Percentiles rank a stretch among this genome's conserved stretches.
phyloP scores from a whole-genome alignment of 306 rosid genomes.

The Rosa persica region DNA sequence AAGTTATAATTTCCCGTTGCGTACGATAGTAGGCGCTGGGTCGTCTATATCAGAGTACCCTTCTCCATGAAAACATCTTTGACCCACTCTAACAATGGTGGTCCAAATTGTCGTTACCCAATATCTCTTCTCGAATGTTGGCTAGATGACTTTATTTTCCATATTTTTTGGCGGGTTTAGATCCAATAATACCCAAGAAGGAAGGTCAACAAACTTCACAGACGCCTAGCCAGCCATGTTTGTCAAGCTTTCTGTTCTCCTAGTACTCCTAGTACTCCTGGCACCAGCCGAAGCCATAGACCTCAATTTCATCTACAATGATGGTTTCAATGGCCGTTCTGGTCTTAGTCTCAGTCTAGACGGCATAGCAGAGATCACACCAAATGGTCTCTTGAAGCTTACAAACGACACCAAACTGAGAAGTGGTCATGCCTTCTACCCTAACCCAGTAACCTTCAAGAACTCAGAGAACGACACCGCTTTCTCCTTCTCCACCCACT shows the following conservation, averaged over 20 bases:
- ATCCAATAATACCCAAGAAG: not conserved
- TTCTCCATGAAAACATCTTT: not conserved
- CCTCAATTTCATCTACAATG: not conserved
- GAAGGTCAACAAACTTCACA: not conserved
- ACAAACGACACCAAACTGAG: constrained; percentile 48
- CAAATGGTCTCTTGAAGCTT: constrained; percentile 51
- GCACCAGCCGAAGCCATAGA: not conserved
- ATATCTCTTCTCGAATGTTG: no score
- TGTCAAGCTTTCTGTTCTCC: constrained; percentile 20
- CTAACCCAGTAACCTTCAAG: constrained; percentile 43
- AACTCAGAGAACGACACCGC: constrained; percentile 28
- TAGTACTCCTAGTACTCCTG: constrained; percentile 20
- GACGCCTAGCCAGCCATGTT: constrained; percentile 29
- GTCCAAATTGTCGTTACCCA: not conserved
- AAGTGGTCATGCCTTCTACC: constrained; percentile 66
- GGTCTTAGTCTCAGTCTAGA: constrained; percentile 32
- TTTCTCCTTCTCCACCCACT: constrained; percentile 56
- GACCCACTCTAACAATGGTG: not conserved
- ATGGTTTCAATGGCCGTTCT: not conserved
- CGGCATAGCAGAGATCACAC: constrained; percentile 45
- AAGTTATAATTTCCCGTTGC: not conserved
- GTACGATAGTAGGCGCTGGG: not conserved
- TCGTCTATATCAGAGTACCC: not conserved
- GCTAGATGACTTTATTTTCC: not conserved
- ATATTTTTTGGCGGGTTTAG: not conserved